Percentiles rank a stretch among this genome's conserved stretches.
These are phyloP conservation scores for Oemleria cerasiformis DNA, from an alignment of 306 rosid genomes.

Conservation along the genomic window DNA sequence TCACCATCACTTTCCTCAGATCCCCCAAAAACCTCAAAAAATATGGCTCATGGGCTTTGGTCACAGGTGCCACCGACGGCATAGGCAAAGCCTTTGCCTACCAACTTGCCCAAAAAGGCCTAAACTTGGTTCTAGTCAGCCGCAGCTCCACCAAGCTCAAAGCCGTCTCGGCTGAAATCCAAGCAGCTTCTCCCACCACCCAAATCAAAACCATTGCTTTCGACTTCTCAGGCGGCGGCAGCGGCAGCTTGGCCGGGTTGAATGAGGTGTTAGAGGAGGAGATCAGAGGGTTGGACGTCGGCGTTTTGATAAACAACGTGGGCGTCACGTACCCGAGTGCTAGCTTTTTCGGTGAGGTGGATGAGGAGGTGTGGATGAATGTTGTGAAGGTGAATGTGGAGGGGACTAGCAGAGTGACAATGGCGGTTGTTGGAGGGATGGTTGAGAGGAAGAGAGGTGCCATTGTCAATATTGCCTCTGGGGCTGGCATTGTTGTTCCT, in stretches of 20 bases:
- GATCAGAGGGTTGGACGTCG: conserved; percentile 36
- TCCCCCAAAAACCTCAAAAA: conserved; percentile 51
- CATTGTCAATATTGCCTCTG: conserved; percentile 69
- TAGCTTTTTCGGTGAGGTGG: conserved; percentile 58
- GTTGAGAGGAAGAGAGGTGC: conserved; percentile 55
- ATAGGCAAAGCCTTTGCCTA: conserved; percentile 72
- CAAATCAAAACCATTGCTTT: conserved; percentile 28
- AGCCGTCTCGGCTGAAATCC: conserved; percentile 43
- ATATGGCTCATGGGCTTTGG: conserved; percentile 77
- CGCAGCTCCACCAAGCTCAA: conserved; percentile 49
- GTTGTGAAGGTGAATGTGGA: conserved; percentile 60
- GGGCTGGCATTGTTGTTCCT: conserved; percentile 65
- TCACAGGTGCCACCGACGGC: conserved; percentile 87
- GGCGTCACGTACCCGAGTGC: conserved; percentile 67
- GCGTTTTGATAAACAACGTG: conserved; percentile 62
- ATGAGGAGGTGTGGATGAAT: conserved; percentile 57
- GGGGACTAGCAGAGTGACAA: conserved; percentile 54
- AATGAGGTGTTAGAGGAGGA: conserved; percentile 28
- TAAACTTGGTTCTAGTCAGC: conserved; percentile 63
- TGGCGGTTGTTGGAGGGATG: conserved; percentile 53
- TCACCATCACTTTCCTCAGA: conserved; percentile 45
- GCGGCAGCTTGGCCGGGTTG: conserved; percentile 19
- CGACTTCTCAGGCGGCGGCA: conserved; percentile 48
- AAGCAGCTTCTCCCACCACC: conserved; percentile 23
- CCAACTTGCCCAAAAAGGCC: conserved; percentile 56